Evolutionary conservation across 306 rosid species (phyloP).

Genomic region (Fagus sylvatica): DNA sequence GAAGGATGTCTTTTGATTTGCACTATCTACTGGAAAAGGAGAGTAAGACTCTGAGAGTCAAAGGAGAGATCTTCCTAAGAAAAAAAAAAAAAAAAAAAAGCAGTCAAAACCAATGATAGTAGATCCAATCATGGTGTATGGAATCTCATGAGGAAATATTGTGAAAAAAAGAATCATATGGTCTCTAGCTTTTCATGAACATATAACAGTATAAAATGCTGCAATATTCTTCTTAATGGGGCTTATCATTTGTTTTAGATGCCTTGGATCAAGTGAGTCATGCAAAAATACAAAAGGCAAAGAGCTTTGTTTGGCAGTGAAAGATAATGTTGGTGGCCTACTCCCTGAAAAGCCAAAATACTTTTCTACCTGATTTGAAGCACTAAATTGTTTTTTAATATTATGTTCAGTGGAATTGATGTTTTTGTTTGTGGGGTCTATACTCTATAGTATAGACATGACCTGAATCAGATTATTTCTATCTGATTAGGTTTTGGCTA

Average conservation of each 20-base stretch:
- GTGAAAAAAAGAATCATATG: slow-evolving; percentile 44
- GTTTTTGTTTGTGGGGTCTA: slow-evolving; percentile 8
- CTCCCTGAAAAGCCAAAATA: slow-evolving; percentile 52
- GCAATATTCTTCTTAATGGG: slow-evolving; percentile 22
- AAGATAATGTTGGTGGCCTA: slow-evolving; percentile 52
- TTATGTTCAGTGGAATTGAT: slow-evolving; percentile 25
- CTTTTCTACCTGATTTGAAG: slow-evolving; percentile 42
- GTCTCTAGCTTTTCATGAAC: slow-evolving; percentile 27
- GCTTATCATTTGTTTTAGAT: slow-evolving; percentile 20
- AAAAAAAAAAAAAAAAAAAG: slow-evolving; percentile 38
- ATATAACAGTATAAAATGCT: background rate
- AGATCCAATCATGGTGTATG: slow-evolving; percentile 57
- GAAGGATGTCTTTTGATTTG: slow-evolving; percentile 18
- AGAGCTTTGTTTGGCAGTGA: slow-evolving; percentile 39
- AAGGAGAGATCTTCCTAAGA: slow-evolving; percentile 48
- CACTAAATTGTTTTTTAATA: slow-evolving; percentile 10
- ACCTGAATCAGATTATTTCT: slow-evolving; percentile 1
- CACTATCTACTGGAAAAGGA: slow-evolving; percentile 14
- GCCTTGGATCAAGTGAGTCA: slow-evolving; percentile 58
- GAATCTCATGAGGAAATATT: slow-evolving; percentile 55
- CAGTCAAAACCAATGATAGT: slow-evolving; percentile 77
- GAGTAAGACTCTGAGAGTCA: slow-evolving; percentile 36
- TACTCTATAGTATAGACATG: slow-evolving; percentile 1
- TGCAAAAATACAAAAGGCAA: slow-evolving; percentile 61
- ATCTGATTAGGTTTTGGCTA: slow-evolving; percentile 25